Evolutionary conservation across 768 basidiomycete genomes (phyloP).

Genomic region (Multifurca ochricompacta): DNA sequence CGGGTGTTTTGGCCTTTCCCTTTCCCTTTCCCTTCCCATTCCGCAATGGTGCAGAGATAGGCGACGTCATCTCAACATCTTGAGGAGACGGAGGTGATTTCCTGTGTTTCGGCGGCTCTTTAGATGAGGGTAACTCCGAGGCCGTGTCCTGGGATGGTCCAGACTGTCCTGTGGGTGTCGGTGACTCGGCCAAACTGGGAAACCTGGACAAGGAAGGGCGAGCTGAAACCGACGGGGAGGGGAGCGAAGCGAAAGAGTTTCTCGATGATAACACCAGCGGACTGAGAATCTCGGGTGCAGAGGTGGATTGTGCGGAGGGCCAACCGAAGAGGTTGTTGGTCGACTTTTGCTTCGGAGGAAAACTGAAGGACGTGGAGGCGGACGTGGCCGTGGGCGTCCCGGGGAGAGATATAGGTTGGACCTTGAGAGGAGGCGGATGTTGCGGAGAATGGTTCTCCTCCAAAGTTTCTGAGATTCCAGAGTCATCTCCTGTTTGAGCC

Average conservation of each 20-base stretch:
- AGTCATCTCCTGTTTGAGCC: background rate
- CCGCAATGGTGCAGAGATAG: background rate
- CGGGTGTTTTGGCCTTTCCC: conserved; percentile 11
- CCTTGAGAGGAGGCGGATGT: conserved; percentile 23
- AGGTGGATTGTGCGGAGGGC: conserved; percentile 21
- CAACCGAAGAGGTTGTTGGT: conserved; percentile 25
- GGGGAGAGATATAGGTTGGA: conserved; percentile 26
- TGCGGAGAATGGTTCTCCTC: background rate
- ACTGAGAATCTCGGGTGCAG: conserved; percentile 24
- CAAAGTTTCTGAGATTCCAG: background rate
- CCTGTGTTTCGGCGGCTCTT: background rate
- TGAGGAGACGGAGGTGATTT: conserved; percentile 1
- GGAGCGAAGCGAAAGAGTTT: conserved; percentile 14
- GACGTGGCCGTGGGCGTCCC: conserved; percentile 29
- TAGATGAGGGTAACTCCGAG: background rate
- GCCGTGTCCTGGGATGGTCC: background rate
- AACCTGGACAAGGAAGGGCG: conserved; percentile 9
- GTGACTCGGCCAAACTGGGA: background rate
- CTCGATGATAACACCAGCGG: conserved; percentile 20
- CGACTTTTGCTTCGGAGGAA: conserved; percentile 14
- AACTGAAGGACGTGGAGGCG: conserved; percentile 25
- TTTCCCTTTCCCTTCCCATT: conserved; percentile 15
- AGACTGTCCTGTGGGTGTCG: background rate
- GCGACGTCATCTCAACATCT: conserved; percentile 17
- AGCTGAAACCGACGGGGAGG: conserved; percentile 13